Evolutionary conservation across 2,329 filamentous ascomycete species (phyloP), one percentile per base, ranked within the genome.

Genomic region (Plenodomus tracheiphilus): DNA sequence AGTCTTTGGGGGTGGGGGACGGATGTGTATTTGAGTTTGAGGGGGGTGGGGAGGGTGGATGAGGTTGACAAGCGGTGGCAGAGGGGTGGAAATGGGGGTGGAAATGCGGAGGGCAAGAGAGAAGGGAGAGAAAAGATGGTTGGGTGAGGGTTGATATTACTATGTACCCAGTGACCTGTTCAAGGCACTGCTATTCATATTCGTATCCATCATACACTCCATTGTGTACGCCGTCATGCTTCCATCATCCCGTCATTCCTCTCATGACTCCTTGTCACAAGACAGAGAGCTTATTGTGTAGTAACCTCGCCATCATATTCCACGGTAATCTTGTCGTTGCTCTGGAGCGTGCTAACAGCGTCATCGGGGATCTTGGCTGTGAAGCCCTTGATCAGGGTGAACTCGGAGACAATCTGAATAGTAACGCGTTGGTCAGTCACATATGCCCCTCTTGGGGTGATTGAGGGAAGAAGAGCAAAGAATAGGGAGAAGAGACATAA

Each of bases 1-100:
- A 97, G 91, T 69, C 74, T 97, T 39, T 94, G 91, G 77, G 93
- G 94, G 3, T 99, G 94, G 94, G 94, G 85, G 0, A 85, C 84
- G 2, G 84, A 87, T 74, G 83, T 86, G 1, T 87, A 86, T 70
- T 68, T 87, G 46, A 85, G 80, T 42, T 61, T 86, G 54, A 76
- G 82, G 56, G 83, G 83, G 0, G 82, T 86, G 45, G 83, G 82
- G 0, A 81, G 57, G 39, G 61, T 72, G 70, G 70, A 34, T 58
- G 32, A 16, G 47, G 39, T 43, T 21, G 47, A 46, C 20, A 41
- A 39, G 15, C 42, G 22, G 32, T 20, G 35, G 16, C 7, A 37
- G 18, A 19, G 16, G n/a, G n/a, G n/a, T n/a, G n/a, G n/a, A n/a
- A n/a, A n/a, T n/a, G n/a, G n/a, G n/a, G n/a, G n/a, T n/a, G n/a